Conservation (phyloP, 208 protist genomes). For the Blechomonas ayalai region DNA sequence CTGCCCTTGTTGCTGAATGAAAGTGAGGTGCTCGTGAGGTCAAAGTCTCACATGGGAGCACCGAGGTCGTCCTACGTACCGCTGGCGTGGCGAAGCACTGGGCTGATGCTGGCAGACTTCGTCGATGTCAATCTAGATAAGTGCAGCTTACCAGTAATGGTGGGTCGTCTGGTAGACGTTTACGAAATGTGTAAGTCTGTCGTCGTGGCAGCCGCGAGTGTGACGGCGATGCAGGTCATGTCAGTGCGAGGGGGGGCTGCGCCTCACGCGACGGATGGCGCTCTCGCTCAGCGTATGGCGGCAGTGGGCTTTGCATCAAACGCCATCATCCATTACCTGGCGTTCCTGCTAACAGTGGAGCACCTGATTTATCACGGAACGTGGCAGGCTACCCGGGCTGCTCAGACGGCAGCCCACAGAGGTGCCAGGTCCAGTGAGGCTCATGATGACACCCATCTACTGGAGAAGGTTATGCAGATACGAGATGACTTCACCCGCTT, state of each 20-base stretch:
- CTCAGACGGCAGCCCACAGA: background rate
- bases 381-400: constrained; percentile 9
- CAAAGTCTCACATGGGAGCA: no score
- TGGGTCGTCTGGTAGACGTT: constrained; percentile 19
- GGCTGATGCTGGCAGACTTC: constrained; percentile 39
- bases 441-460: background rate
- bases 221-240: constrained; percentile 10
- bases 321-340: constrained; percentile 48
- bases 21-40: constrained; percentile 11
- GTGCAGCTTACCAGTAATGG: constrained; percentile 19
- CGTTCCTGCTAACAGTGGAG: constrained; percentile 58
- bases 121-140: constrained; percentile 40
- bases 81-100: constrained; percentile 44
- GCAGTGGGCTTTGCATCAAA: constrained; percentile 39
- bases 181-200: constrained; percentile 5
- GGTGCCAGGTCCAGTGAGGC: background rate
- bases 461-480: constrained; percentile 4
- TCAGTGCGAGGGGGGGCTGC: background rate
- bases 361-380: constrained; percentile 47
- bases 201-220: constrained; percentile 3
- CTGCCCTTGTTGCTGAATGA: constrained; percentile 30
- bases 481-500: constrained; percentile 29
- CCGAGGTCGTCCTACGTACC: constrained; percentile 23
- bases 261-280: background rate
- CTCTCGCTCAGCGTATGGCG: constrained; percentile 5